Conservation (phyloP, 345 rosid species). For the Salix exigua region DNA sequence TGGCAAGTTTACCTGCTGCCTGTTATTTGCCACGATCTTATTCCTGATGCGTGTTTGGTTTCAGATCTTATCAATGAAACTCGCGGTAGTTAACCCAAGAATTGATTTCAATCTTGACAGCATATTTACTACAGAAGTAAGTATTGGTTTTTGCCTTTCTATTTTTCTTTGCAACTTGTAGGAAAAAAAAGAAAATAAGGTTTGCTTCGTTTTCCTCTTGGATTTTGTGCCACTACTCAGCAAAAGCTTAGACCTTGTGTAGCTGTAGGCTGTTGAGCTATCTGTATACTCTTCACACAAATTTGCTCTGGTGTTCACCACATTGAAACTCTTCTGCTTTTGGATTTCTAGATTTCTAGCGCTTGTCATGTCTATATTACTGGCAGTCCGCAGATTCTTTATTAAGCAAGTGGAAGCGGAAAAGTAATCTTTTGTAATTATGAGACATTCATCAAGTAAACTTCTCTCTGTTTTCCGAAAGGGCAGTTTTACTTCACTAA, state of each 20-base stretch:
- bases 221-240: neutral
- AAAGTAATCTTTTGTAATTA: neutral
- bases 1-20: neutral
- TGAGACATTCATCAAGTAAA: neutral
- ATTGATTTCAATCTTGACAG: slow-evolving; percentile 72
- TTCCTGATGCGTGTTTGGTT: slow-evolving; percentile 13
- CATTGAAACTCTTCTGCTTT: slow-evolving; percentile 2
- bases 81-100: slow-evolving; percentile 81
- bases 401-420: neutral
- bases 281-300: neutral
- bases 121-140: slow-evolving; percentile 74
- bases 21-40: neutral
- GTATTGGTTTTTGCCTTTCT: slow-evolving; percentile 19
- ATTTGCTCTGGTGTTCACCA: neutral
- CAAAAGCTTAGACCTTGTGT: neutral
- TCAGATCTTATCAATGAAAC: slow-evolving; percentile 95
- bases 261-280: neutral
- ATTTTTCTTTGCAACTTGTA: neutral
- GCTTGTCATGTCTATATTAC: neutral
- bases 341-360: neutral
- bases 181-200: neutral
- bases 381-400: neutral
- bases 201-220: neutral
- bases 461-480: neutral
- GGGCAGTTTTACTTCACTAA: slow-evolving; percentile 10